Evolutionary conservation across 805 yeast species (phyloP).

Genomic region (Myxozyma kluyveri): DNA sequence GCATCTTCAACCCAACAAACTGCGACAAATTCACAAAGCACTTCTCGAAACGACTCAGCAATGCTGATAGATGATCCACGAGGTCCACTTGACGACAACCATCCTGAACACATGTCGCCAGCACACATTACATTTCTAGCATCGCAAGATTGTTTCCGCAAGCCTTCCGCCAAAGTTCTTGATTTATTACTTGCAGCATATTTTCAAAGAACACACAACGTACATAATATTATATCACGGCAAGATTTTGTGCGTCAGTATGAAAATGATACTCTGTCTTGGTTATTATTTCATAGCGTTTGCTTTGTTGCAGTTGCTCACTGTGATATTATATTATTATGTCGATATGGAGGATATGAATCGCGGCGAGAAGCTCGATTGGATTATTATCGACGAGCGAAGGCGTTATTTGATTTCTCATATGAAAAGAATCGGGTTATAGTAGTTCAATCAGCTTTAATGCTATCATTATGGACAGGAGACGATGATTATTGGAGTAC

Average conservation of each 20-base stretch:
- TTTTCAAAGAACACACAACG: conserved; percentile 20
- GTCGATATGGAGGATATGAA: not conserved
- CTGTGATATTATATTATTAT: conserved; percentile 7
- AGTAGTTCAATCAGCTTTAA: conserved; percentile 11
- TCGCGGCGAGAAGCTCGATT: conserved; percentile 24
- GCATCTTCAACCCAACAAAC: not conserved
- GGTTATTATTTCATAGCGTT: conserved; percentile 18
- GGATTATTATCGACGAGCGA: conserved; percentile 18
- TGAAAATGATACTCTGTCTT: conserved; percentile 6
- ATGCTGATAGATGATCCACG: not conserved
- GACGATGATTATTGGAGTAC: conserved; percentile 27
- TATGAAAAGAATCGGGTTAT: conserved; percentile 19
- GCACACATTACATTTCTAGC: conserved; percentile 10
- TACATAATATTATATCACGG: conserved; percentile 19
- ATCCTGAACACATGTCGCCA: conserved; percentile 14
- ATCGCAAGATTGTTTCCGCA: conserved; percentile 10
- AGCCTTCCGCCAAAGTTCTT: conserved; percentile 8
- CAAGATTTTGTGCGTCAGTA: conserved; percentile 10
- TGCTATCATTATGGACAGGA: conserved; percentile 27
- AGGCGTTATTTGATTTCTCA: conserved; percentile 20
- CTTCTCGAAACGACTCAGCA: not conserved
- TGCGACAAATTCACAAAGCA: not conserved
- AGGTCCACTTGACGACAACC: not conserved
- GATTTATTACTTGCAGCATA: conserved; percentile 14
- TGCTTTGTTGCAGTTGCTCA: conserved; percentile 20